Conservation (phyloP, 805 yeast species). For the Monosporozyma aerobia region DNA sequence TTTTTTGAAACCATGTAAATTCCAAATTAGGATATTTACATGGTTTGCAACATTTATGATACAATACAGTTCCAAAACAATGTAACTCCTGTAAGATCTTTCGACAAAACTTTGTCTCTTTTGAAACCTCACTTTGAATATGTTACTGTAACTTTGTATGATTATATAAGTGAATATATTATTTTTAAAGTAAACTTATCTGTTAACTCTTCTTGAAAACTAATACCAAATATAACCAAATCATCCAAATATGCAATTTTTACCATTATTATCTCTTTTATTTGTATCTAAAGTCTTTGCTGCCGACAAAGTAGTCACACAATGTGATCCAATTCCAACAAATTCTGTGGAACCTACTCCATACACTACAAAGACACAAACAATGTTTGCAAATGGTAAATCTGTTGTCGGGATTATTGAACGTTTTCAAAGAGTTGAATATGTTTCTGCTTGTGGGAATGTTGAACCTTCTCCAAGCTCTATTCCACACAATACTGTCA, state of each 20-base stretch:
- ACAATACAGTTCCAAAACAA: neutral
- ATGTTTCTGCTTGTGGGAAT: conserved; percentile 15
- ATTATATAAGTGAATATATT: too few species aligned
- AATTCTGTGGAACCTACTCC: conserved; percentile 20
- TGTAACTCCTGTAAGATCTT: neutral
- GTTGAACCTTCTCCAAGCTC: neutral
- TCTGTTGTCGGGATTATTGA: conserved; percentile 15
- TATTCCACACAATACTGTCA: neutral
- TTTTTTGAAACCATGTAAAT: conserved; percentile 2
- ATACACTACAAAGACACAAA: conserved; percentile 15
- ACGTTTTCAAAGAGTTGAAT: conserved; percentile 19
- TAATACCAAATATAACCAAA: neutral
- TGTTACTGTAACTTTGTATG: neutral
- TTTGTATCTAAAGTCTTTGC: conserved; percentile 1
- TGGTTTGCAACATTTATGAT: neutral
- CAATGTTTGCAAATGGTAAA: conserved; percentile 11
- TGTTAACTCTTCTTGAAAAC: too few species aligned
- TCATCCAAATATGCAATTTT: neutral
- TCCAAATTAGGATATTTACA: conserved; percentile 3
- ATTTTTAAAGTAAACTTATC: too few species aligned
- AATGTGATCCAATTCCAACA: conserved; percentile 17
- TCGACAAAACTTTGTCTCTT: neutral
- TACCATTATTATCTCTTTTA: neutral
- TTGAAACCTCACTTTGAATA: neutral
- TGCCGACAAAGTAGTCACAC: conserved; percentile 3